These are phyloP conservation scores for Trichosporon inkin DNA, from an alignment of 1,284 basidiomycete genomes.

Conservation along the genomic window DNA sequence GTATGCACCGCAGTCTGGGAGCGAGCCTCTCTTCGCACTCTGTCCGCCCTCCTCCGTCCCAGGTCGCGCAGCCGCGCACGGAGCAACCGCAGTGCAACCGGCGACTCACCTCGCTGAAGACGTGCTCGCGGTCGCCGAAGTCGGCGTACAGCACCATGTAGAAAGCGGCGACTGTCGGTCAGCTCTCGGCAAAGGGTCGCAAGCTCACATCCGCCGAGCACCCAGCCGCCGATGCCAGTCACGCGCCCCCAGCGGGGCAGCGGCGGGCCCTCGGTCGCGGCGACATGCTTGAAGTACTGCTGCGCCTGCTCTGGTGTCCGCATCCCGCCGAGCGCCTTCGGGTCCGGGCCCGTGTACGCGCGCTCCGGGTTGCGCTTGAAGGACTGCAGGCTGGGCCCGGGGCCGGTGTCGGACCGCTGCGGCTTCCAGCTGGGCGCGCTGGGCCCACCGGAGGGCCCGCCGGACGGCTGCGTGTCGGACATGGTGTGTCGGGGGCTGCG, in stretches of 20 bases:
- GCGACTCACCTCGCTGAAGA: constrained; percentile 47
- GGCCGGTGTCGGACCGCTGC: not conserved
- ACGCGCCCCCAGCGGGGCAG: constrained; percentile 8
- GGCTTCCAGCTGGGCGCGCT: not conserved
- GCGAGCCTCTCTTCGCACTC: no score
- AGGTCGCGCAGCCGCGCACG: not conserved
- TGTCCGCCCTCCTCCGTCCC: no score
- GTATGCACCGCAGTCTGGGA: no score
- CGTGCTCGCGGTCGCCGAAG: constrained; percentile 45
- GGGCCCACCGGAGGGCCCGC: not conserved
- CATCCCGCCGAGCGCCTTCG: not conserved
- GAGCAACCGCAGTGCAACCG: not conserved
- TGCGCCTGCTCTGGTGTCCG: constrained; percentile 6
- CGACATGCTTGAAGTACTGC: constrained; percentile 10
- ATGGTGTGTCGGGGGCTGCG: no score
- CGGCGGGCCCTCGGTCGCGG: constrained; percentile 9
- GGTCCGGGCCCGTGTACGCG: constrained; percentile 15
- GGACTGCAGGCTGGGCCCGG: not conserved
- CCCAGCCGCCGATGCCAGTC: constrained; percentile 34
- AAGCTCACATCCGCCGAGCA: constrained; percentile 32
- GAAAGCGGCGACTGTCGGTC: constrained; percentile 31
- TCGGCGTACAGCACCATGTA: constrained; percentile 47
- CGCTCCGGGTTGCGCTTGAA: constrained; percentile 16
- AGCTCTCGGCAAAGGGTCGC: not conserved
- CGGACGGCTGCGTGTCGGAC: constrained; percentile 4